Base-by-base conservation (phyloP, 768 basidiomycete genomes). In the Lanmaoa pseudosensibilis region DNA sequence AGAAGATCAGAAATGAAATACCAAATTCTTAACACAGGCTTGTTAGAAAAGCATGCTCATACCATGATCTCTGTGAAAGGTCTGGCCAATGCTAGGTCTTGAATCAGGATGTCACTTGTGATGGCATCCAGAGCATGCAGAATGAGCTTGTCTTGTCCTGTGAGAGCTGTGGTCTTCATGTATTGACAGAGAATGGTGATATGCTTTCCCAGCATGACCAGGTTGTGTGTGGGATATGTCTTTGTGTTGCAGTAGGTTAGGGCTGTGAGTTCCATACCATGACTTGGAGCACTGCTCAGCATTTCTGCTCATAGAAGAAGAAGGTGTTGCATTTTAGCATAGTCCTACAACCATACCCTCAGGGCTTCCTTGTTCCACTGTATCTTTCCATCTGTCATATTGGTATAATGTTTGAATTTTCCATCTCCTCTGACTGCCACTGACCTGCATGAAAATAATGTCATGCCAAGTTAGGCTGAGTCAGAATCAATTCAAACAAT, bases 161-260 rank as follows among this genome's bases (percentile, higher is more conserved):
- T 56, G 1, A 60, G 21, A 0, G 54, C 18, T 0, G 23, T 33
- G 0, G 51, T 60, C 12, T 61, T 61, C 1, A 7, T 15, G 2
- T 60, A 61, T 11, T 55, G 50, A 1, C 37, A 25, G 0, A 61
- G 57, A 0, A 61, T n/a, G 16, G 40, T 44, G 3, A 55, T 23
- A 4, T 55, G 40, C 10, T 21, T 18, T 5, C 25, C 54, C 3
- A 55, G 1, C 25, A 50, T 50, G 5, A 50, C 25, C 0, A 55
- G 40, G 12, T 19, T 55, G 18, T 25, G 16, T 10, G 37, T 50
- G 3, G 16, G 10, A 16, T 1, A 3, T 0, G 30, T 50, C 18
- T 21, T 33, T 2, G 47, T 50, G n/a, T 55, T 55, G 23, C 5
- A 5, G 9, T 43, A 49, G 2, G 10, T 11, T 2, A 43, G 9